Conservation (phyloP, 257 asterid genomes). For the Cynanchum wilfordii region DNA sequence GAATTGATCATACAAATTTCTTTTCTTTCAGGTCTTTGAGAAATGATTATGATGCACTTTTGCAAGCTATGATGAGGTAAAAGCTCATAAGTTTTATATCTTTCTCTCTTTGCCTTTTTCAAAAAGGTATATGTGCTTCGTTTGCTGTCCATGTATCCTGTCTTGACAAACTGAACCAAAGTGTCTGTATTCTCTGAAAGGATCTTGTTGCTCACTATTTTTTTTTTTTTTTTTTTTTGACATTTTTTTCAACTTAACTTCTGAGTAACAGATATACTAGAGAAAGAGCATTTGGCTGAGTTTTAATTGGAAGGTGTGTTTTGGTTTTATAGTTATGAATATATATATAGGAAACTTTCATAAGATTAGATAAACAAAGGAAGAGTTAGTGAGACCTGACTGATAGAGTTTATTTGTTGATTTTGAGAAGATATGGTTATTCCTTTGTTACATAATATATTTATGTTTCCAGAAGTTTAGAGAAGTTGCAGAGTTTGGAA, state of each 20-base stretch:
- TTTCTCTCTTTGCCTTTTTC: not conserved
- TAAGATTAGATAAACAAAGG: not conserved
- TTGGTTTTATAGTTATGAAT: not conserved
- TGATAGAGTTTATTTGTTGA: not conserved
- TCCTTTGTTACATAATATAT: not conserved
- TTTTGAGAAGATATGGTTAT: not conserved
- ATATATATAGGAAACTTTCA: not conserved
- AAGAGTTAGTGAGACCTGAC: not conserved
- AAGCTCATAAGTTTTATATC: not conserved
- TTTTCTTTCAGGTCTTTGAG: slow-evolving; percentile 70
- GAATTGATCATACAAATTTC: not conserved
- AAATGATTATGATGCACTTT: slow-evolving; percentile 69
- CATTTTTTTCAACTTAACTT: not conserved
- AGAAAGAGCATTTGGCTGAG: not conserved
- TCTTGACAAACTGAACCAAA: not conserved
- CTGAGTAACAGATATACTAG: not conserved
- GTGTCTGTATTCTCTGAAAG: not conserved
- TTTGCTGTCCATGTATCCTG: not conserved
- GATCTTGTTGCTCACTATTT: not conserved
- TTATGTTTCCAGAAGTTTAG: not conserved
- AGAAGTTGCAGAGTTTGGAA: not conserved
- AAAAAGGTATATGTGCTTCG: not conserved
- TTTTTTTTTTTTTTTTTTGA: not conserved
- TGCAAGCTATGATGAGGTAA: slow-evolving; percentile 80
- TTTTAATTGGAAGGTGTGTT: not conserved